Evolutionary conservation across 495 filamentous ascomycete genomes (phyloP).

Genomic region (Penicillium roqueforti): DNA sequence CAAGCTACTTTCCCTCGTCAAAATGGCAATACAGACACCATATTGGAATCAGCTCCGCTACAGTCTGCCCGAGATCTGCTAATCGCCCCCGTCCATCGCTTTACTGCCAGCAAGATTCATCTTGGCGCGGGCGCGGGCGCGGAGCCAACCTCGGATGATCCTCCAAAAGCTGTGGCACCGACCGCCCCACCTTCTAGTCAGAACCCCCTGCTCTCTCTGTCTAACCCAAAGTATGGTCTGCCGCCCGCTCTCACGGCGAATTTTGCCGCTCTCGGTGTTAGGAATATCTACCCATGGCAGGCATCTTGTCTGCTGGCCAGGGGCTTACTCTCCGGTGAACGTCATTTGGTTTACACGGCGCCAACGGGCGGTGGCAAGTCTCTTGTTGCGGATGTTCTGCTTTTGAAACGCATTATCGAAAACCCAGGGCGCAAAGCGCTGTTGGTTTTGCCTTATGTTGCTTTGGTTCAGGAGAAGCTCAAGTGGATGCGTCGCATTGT

Average conservation of each 20-base stretch:
- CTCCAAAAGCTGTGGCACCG: constrained; percentile 32
- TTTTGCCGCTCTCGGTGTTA: constrained; percentile 60
- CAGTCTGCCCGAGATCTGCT: constrained; percentile 26
- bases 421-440: constrained; percentile 65
- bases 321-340: constrained; percentile 61
- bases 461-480: constrained; percentile 78
- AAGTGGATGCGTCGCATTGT: constrained; percentile 70
- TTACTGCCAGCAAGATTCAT: constrained; percentile 40
- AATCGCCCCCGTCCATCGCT: constrained; percentile 24
- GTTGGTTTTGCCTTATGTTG: constrained; percentile 76
- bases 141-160: constrained; percentile 37
- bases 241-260: constrained; percentile 58
- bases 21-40: constrained; percentile 13
- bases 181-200: constrained; percentile 48
- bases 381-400: constrained; percentile 69
- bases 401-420: constrained; percentile 68
- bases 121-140: constrained; percentile 18
- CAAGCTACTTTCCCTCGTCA: constrained; percentile 1
- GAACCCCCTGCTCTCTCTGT: constrained; percentile 59
- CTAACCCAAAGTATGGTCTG: constrained; percentile 62
- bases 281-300: constrained; percentile 76
- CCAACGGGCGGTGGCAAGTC: constrained; percentile 82
- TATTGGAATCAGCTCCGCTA: constrained; percentile 22
- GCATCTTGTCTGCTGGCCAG: constrained; percentile 68
- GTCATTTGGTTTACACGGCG: constrained; percentile 77